A percentile compares a stretch with the other conserved stretches of the same genome.
Evolutionary conservation across 2,329 filamentous ascomycete species (phyloP).

Genomic region (Stemphylium beticola): DNA sequence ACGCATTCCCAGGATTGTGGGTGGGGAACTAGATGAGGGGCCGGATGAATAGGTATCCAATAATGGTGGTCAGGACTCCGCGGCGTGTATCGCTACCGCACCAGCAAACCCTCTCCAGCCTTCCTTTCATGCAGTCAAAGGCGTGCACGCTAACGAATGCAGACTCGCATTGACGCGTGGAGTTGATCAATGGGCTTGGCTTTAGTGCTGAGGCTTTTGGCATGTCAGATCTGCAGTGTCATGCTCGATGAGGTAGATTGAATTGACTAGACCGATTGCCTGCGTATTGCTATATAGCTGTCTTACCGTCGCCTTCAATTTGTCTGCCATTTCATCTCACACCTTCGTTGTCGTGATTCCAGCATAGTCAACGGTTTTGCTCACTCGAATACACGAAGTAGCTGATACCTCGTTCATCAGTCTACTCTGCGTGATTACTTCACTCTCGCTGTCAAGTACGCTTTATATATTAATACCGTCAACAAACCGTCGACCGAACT

Average conservation of each 20-base stretch:
- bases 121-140: constrained; percentile 27
- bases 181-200: constrained; percentile 32
- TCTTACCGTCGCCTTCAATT: constrained; percentile 24
- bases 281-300: constrained; percentile 38
- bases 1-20: constrained; percentile 13
- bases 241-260: constrained; percentile 32
- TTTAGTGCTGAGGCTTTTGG: constrained; percentile 19
- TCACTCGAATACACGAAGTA: constrained; percentile 17
- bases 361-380: constrained; percentile 11
- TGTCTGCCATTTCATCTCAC: constrained; percentile 19
- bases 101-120: constrained; percentile 28
- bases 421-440: constrained; percentile 33
- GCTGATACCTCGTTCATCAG: constrained; percentile 50
- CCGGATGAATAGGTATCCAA: constrained; percentile 30
- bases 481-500: constrained; percentile 8
- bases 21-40: constrained; percentile 32
- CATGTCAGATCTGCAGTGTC: constrained; percentile 27
- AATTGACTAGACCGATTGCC: constrained; percentile 18
- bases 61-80: constrained; percentile 16
- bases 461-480: constrained; percentile 13
- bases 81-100: constrained; percentile 11
- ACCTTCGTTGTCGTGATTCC: constrained; percentile 38
- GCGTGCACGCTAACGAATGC: constrained; percentile 27
- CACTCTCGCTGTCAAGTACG: constrained; percentile 19
- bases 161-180: constrained; percentile 38